Conservation (phyloP, 345 rosid species). For the Erysimum cheiranthoides region DNA sequence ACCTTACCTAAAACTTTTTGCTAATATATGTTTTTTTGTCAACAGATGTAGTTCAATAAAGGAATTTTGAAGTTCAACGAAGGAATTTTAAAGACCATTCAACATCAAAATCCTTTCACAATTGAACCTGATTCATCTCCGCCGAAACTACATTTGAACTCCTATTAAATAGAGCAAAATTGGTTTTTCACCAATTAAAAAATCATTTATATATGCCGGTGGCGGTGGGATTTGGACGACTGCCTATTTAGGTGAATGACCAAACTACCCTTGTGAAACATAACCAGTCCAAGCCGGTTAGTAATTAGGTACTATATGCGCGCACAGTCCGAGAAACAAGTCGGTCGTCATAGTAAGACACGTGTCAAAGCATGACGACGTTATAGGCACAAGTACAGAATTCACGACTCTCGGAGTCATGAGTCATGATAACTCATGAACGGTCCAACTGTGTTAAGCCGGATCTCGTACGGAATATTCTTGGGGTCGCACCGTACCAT, state of each 20-base stretch:
- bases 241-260: not conserved
- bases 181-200: no score
- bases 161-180: no score
- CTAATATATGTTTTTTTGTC: no score
- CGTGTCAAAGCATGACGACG: not conserved
- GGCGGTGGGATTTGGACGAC: slow-evolving; percentile 14
- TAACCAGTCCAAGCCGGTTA: not conserved
- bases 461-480: slow-evolving; percentile 38
- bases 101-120: no score
- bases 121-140: no score
- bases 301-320: not conserved
- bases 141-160: no score
- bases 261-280: not conserved
- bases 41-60: no score
- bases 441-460: not conserved
- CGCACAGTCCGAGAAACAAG: not conserved
- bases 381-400: not conserved
- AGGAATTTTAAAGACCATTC: no score
- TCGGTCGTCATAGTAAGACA: not conserved
- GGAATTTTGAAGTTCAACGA: no score
- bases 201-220: not conserved
- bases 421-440: slow-evolving; percentile 14
- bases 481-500: slow-evolving; percentile 18
- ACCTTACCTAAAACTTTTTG: no score
- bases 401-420: not conserved